Conservation (phyloP, 2,329 filamentous ascomycete species). For the Epichloe coenophiala region DNA sequence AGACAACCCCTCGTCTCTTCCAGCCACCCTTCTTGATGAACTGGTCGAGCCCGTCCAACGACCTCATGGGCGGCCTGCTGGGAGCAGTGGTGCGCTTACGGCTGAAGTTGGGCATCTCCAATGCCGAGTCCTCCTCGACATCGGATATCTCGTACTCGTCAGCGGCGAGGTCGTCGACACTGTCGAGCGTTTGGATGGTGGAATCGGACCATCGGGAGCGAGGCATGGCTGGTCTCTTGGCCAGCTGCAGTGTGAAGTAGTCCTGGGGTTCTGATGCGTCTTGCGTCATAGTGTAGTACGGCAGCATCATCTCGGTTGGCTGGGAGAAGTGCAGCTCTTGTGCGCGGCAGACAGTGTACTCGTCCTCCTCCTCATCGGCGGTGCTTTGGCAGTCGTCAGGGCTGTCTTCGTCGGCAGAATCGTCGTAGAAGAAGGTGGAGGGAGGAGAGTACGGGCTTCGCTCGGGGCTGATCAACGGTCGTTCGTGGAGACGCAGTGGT, state of each 20-base stretch:
- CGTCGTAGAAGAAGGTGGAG: conserved; percentile 17
- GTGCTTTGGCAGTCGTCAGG: conserved; percentile 12
- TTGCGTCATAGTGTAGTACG: conserved; percentile 11
- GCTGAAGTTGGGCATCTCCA: conserved; percentile 21
- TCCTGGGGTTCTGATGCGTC: conserved; percentile 15
- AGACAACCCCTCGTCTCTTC: conserved; percentile 30
- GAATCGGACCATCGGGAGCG: conserved; percentile 30
- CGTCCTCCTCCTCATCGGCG: conserved; percentile 5
- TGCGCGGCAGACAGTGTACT: conserved; percentile 6
- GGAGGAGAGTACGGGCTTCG: conserved; percentile 10
- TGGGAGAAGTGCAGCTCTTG: conserved; percentile 4
- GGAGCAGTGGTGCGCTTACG: conserved; percentile 17
- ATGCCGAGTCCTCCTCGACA: conserved; percentile 8
- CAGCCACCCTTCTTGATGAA: conserved; percentile 29
- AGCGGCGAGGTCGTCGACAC: conserved; percentile 8
- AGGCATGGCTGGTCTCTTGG: conserved; percentile 18
- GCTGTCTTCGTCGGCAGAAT: conserved; percentile 11
- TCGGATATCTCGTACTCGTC: conserved; percentile 10
- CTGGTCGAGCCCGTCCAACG: conserved; percentile 26
- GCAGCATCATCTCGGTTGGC: conserved; percentile 16
- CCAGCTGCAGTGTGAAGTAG: conserved; percentile 20
- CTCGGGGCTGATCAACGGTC: conserved; percentile 17
- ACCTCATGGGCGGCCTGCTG: conserved; percentile 24
- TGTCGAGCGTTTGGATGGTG: conserved; percentile 21
- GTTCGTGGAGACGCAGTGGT: conserved; percentile 24